These are phyloP conservation scores for Barnettozyma salicaria DNA, from an alignment of 805 yeast species.

Conservation along the genomic window DNA sequence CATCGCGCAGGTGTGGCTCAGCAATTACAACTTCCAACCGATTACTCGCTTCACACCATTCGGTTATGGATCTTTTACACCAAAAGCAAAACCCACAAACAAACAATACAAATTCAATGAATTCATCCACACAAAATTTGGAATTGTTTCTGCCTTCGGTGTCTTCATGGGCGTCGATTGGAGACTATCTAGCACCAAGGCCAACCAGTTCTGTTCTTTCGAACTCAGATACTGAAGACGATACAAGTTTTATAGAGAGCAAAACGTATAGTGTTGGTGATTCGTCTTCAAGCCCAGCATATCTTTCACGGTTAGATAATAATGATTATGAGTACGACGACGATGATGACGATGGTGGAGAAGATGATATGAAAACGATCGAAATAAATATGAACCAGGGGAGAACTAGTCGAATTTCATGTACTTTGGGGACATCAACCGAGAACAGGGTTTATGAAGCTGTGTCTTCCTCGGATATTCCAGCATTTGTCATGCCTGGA, in stretches of 20 bases:
- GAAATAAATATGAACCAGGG: constrained; percentile 21
- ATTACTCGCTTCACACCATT: constrained; percentile 22
- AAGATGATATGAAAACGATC: constrained; percentile 23
- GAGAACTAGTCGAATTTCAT: constrained; percentile 5
- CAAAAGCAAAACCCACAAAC: constrained; percentile 3
- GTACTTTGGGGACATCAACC: too few species aligned
- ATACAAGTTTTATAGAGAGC: constrained; percentile 1
- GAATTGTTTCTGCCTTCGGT: constrained; percentile 5
- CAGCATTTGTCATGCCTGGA: constrained; percentile 21
- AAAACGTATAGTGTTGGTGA: constrained; percentile 1
- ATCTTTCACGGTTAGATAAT: background rate
- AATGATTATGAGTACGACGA: constrained; percentile 15
- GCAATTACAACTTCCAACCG: constrained; percentile 10
- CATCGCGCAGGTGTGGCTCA: background rate
- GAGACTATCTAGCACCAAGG: constrained; percentile 16
- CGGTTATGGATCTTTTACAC: constrained; percentile 23
- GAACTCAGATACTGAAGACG: constrained; percentile 26
- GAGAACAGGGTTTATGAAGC: background rate
- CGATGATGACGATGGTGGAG: background rate
- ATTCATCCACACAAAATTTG: constrained; percentile 3
- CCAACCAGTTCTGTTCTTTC: constrained; percentile 27
- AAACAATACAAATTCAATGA: background rate
- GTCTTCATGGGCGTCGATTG: constrained; percentile 23
- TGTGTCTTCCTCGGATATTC: constrained; percentile 3
- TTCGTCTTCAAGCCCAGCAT: background rate